phyloP scores from a whole-genome alignment of 2,329 filamentous ascomycete genomes.

The Fusarium solani-melongenae region DNA sequence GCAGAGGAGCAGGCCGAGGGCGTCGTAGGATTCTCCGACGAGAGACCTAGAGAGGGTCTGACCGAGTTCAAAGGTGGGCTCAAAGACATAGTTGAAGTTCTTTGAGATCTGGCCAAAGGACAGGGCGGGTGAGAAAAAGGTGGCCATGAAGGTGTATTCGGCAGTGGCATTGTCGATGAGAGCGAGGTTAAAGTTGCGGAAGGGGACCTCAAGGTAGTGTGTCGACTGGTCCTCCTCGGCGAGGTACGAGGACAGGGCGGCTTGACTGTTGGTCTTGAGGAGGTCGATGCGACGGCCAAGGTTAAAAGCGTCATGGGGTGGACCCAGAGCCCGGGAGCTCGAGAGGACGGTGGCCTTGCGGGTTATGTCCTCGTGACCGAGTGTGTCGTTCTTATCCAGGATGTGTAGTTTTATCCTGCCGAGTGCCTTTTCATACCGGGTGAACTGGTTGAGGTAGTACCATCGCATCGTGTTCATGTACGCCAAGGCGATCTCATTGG shows the following conservation, averaged over 20 bases:
- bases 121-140: conserved; percentile 85
- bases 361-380: conserved; percentile 80
- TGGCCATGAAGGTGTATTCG: conserved; percentile 92
- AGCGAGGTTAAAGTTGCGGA: conserved; percentile 94
- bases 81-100: conserved; percentile 89
- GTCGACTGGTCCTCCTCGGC: conserved; percentile 89
- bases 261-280: conserved; percentile 77
- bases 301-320: conserved; percentile 87
- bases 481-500: conserved; percentile 89
- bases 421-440: conserved; percentile 84
- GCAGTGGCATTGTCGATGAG: conserved; percentile 93
- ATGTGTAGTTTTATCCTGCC: conserved; percentile 85
- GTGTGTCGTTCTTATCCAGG: conserved; percentile 83
- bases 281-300: conserved; percentile 88
- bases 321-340: conserved; percentile 56
- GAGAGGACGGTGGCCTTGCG: conserved; percentile 72
- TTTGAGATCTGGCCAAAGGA: conserved; percentile 82
- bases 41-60: conserved; percentile 80
- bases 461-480: conserved; percentile 99
- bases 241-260: conserved; percentile 86
- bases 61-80: conserved; percentile 88
- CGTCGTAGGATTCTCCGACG: conserved; percentile 81
- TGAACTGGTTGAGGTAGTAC: conserved; percentile 96
- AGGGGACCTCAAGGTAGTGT: conserved; percentile 90
- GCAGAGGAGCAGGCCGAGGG: conserved; percentile 87